Evolutionary conservation across 108 stramenopile genomes (phyloP), one percentile per base, ranked within the genome.

Genomic region (Aurantiochytrium sp.): DNA sequence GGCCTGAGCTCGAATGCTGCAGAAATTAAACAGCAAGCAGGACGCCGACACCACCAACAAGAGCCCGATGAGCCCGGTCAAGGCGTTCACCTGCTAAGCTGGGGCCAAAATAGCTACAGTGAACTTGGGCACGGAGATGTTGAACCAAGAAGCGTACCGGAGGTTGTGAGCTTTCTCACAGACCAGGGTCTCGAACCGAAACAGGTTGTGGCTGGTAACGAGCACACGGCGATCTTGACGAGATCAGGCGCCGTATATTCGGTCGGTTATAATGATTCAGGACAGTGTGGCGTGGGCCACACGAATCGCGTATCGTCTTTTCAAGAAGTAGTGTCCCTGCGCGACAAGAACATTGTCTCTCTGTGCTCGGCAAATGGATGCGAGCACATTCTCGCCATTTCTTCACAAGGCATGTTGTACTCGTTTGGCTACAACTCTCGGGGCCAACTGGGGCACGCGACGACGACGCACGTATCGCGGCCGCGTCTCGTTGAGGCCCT

Each of bases 391-490:
- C 91, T 90, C 29, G 91, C 91, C 44, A 90, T 93, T 0, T 90
- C 90, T 4, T 44, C 72, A 12, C 42, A 88, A 43, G 93, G 93
- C 45, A 59, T 89, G 5, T 21, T 94, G 25, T 94, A 93, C 92
- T 92, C 90, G 16, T 94, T 92, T 89, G 93, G 93, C 19, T 51
- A 21, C 42, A 76, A 83, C 19, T 21, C 19, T 59, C 88, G 91
- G 64, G 90, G 92, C 59, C 92, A 93, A 91, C 92, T 93, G 23
- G 92, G 92, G 19, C 91, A 92, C 87, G 91, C 83, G 25, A 44
- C 51, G 19, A 90, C n/a, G 87, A 91, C 90, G 87, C 72, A 89
- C 90, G 89, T 89, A 57, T 55, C 44, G 25, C 5, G 29, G 45
- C 92, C 92, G 19, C 88, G 92, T 57, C 51, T 69, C 72, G 58